These are phyloP conservation scores for Fraxinus paxiana DNA, from an alignment of 305 asterid genomes.

Conservation along the genomic window DNA sequence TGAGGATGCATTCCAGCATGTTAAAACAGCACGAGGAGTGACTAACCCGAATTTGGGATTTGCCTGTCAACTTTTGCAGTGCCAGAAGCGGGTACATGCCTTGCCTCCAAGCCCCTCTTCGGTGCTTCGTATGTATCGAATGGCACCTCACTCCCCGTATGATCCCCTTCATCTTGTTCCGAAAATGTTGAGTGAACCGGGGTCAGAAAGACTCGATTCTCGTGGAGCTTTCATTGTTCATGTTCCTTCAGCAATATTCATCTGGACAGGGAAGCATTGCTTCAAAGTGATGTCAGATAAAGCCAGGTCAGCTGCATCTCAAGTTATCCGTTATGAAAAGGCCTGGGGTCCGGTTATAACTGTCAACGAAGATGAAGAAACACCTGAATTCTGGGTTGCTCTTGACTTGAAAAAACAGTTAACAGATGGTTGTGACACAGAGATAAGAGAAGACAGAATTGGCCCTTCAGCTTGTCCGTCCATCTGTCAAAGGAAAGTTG, in stretches of 20 bases:
- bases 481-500: conserved; percentile 44
- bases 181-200: conserved; percentile 63
- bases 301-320: conserved; percentile 69
- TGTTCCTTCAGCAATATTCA: conserved; percentile 65
- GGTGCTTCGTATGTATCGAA: conserved; percentile 61
- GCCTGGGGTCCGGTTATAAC: conserved; percentile 55
- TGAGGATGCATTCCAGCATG: conserved; percentile 82
- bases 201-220: conserved; percentile 59
- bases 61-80: conserved; percentile 81
- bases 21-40: conserved; percentile 77
- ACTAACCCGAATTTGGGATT: conserved; percentile 88
- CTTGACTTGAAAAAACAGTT: conserved; percentile 33
- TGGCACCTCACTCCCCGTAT: conserved; percentile 88
- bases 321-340: conserved; percentile 70
- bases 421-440: conserved; percentile 16
- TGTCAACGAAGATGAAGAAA: conserved; percentile 70
- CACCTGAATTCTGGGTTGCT: conserved; percentile 64
- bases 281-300: conserved; percentile 54
- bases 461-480: conserved; percentile 1
- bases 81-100: conserved; percentile 90
- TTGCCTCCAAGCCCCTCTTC: conserved; percentile 83
- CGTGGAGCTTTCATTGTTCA: conserved; percentile 88
- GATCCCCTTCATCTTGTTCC: conserved; percentile 96
- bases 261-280: conserved; percentile 74
- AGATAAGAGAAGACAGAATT: neutral